Percentiles rank a stretch among this genome's conserved stretches.
Evolutionary conservation across 805 yeast species (phyloP).

Genomic region (Starmerella lactis-condensi): DNA sequence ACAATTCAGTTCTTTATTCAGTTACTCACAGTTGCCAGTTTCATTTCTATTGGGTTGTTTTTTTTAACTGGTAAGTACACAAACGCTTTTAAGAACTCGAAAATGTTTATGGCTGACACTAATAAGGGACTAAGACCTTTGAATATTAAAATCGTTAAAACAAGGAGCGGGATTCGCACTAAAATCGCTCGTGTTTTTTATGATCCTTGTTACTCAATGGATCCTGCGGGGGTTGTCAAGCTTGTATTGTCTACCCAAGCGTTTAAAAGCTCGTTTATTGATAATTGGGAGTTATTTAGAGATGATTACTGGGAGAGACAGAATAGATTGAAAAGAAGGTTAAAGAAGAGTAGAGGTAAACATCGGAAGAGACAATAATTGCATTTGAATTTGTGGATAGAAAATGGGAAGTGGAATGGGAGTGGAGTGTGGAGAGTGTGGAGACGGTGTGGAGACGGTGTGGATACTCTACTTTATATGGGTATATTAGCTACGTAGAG

Average conservation of each 20-base stretch:
- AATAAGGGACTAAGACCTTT: slow-evolving; percentile 78
- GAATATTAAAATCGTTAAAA: slow-evolving; percentile 48
- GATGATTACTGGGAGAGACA: slow-evolving; percentile 69
- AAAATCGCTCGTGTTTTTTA: slow-evolving; percentile 15
- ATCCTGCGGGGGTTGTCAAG: slow-evolving; percentile 57
- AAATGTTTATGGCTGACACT: slow-evolving; percentile 60
- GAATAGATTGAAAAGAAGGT: slow-evolving; percentile 5
- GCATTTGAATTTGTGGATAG: no score
- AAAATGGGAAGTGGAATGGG: no score
- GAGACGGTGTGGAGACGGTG: no score
- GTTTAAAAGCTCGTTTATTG: slow-evolving; percentile 66
- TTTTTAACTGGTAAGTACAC: slow-evolving; percentile 79
- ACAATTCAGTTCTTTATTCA: slow-evolving; percentile 22
- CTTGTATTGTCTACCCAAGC: slow-evolving; percentile 63
- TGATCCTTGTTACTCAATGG: slow-evolving; percentile 17
- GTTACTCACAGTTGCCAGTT: slow-evolving; percentile 36
- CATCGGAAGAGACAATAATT: neutral
- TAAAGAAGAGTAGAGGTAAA: neutral
- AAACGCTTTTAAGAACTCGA: slow-evolving; percentile 65
- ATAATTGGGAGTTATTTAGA: slow-evolving; percentile 86
- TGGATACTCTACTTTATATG: no score
- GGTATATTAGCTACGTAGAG: no score
- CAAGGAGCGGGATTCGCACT: slow-evolving; percentile 18
- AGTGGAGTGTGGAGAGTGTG: no score
- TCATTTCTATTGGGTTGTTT: slow-evolving; percentile 55